Evolutionary conservation across 2,329 filamentous ascomycete genomes (phyloP), one percentile per base, ranked within the genome.

Genomic region (Sporothrix humicola): DNA sequence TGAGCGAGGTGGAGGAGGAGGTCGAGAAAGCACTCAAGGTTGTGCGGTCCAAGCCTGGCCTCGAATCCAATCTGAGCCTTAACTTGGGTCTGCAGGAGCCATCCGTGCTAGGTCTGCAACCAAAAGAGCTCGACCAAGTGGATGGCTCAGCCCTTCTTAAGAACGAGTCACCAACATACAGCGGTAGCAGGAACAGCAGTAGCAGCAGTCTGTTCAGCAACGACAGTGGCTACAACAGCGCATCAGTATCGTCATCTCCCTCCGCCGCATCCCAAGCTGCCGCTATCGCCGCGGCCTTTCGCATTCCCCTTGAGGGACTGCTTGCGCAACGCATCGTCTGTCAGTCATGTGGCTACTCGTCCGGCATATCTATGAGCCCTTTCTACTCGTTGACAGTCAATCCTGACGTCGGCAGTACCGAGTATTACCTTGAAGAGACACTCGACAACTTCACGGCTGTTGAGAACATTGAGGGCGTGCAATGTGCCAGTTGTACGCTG

Each of bases 361-460:
- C 97, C 78, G 95, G 95, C 0, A 86, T 98, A 15, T 94, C 93
- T 1, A 89, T 98, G 83, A 97, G 94, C 23, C 94, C 94, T 0
- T 98, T 98, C 85, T 98, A 96, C 79, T 98, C 94, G 79, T 84
- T 98, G 65, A 98, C 95, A 0, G 88, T 98, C 0, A 94, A 92
- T 50, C 88, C 98, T 1, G 93, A 92, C 0, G 83, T 86, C 5
- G 86, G 87, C 66, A 87, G 85, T 76, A 80, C 82, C 44, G 84
- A 87, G 20, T 93, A 95, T 78, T 88, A 94, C 75, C 83, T 98
- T 0, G 90, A 90, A 73, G 91, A 96, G 74, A 91, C 94, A 72
- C 83, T 99, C 23, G 92, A 97, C 79, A 90, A 94, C 26, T 97
- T 95, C 80, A 96, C 93, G 42, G 88, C 90, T 13, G 86, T 98